Base-by-base conservation (phyloP, 768 basidiomycete species). In the Lyophyllum decastes region DNA sequence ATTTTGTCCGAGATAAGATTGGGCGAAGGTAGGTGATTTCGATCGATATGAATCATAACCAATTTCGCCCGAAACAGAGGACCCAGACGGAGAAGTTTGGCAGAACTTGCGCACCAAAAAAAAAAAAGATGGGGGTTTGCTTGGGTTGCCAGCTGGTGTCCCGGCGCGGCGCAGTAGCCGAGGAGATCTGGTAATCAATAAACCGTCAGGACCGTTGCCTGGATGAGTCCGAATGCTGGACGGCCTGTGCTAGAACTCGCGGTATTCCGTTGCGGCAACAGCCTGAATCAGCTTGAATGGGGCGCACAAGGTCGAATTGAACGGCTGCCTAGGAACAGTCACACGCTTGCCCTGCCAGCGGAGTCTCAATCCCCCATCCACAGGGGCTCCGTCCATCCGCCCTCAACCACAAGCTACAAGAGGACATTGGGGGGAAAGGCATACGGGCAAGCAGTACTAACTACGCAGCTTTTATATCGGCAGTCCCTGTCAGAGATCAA, bases 41-140 rank as follows among this genome's bases (percentile, higher is more conserved):
- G 80, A 81, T 82, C 81, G 73, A 82, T 74, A 72, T 79, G 77
- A 73, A 82, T 79, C 81, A 82, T 82, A 66, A 54, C n/a, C 60
- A 54, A 44, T 10, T 26, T 57, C 47, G 52, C 58, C 58, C 54
- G 61, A 58, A 64, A 60, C 58, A 43, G 60, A 64, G 52, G 55
- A 30, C 45, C 52, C 44, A 50, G 52, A 51, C 50, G 49, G n/a
- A 56, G 24, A 50, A 30, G 4, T 5, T 5, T 22, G 3, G 40
- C n/a, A 45, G 34, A 5, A 35, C 49, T 40, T 33, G 40, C 40
- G 49, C 45, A n/a, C n/a, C n/a, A n/a, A n/a, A n/a, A n/a, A n/a
- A 55, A 51, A 54, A 54, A 56, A 54, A 56, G 49, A 54, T 41
- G 55, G 52, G n/a, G 48, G n/a, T n/a, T 51, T 54, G 54, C 34